Evolutionary conservation across 192 early-diverging fungal species (phyloP), one percentile per base, ranked within the genome.

Genomic region (Coemansia aciculifera): DNA sequence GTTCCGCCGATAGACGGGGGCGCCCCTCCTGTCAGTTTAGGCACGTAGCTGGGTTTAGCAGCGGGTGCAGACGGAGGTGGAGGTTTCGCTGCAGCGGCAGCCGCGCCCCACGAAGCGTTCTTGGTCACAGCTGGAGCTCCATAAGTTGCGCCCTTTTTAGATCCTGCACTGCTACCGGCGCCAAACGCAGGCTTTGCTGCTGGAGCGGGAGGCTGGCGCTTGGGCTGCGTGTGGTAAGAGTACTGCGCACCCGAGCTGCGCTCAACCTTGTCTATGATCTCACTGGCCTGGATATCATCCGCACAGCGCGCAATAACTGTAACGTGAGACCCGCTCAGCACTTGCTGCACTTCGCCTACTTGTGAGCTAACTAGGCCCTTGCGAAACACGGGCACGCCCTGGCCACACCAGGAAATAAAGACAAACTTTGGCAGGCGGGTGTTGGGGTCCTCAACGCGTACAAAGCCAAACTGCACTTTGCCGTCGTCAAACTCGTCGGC

Each of bases 331-430:
- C 91, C 92, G 83, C 56, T 62, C 12, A 70, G 42, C 21, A 59
- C 62, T 67, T 75, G 84, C 89, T 87, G 85, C 29, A 94, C 92
- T 71, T 97, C 92, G 59, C 90, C 87, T 24, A 95, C 76, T 60
- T 95, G 93, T 34, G 87, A 81, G 68, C 88, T 89, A 66, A 95
- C 96, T 56, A 94, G 83, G 29, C 92, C 95, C 85, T 98, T 98
- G 73, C 90, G 88, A 48, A 87, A 78, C 63, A 95, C 94, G 17
- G 94, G 94, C 19, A 98, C 96, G 39, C 95, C 95, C 48, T 91
- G 91, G 10, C 96, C 96, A 76, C 95, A 97, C 94, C 94, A 98
- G 17, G 88, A 92, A 66, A 98, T 92, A 61, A 98, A 89, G 40
- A 95, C 93, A 79, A 91, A 91, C 81, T 97, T 98, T 59, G 89